Evolutionary conservation across 2,329 filamentous ascomycete genomes (phyloP).

Genomic region (Alternaria metachromatica): DNA sequence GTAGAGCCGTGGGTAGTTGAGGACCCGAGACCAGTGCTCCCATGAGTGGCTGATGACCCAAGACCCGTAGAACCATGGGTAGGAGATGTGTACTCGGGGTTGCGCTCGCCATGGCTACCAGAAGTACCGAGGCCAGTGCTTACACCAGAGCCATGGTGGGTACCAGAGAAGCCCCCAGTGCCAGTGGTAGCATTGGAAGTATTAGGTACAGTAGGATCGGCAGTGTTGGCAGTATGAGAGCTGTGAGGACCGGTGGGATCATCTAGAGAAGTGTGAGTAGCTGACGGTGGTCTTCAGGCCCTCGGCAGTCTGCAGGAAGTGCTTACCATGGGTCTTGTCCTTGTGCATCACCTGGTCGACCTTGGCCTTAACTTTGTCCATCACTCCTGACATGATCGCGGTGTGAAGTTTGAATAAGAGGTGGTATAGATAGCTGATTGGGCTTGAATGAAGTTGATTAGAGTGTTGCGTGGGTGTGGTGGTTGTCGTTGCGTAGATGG

Average conservation of each 20-base stretch:
- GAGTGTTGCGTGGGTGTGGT: neutral
- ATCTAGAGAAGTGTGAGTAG: conserved; percentile 17
- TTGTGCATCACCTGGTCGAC: conserved; percentile 47
- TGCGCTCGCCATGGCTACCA: conserved; percentile 1
- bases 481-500: conserved; percentile 12
- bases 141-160: conserved; percentile 6
- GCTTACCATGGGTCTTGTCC: conserved; percentile 38
- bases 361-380: conserved; percentile 49
- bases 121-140: conserved; percentile 6
- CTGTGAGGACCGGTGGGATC: conserved; percentile 42
- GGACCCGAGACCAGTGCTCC: conserved; percentile 17
- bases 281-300: neutral
- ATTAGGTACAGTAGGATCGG: conserved; percentile 9
- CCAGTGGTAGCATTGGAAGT: conserved; percentile 22
- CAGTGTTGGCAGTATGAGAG: conserved; percentile 35
- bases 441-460: neutral
- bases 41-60: conserved; percentile 25
- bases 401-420: conserved; percentile 9
- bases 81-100: neutral
- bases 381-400: conserved; percentile 35
- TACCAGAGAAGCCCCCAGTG: neutral
- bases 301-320: neutral
- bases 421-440: conserved; percentile 5
- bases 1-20: conserved; percentile 25
- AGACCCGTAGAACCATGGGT: conserved; percentile 5